Base-by-base conservation (phyloP, 1,139 yeast genomes). In the Keqinozyma sinolaborantium region DNA sequence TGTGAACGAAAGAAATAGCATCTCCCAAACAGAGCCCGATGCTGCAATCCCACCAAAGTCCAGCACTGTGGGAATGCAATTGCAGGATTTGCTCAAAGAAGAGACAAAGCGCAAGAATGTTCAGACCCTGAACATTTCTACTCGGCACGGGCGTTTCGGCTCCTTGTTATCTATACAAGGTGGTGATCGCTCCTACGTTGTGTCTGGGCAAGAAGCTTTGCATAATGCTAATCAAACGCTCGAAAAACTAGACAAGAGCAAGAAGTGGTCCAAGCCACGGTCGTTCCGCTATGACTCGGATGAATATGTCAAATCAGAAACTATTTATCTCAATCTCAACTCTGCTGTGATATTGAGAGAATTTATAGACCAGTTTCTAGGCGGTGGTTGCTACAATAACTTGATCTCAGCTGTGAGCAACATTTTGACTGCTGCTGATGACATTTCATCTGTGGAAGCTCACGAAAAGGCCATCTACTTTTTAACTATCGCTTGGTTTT, bases 141-240 rank as follows among this genome's bases (percentile, higher is more conserved):
- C 90, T 0, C 71, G 98, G 32, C 98, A 92, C 51, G 92, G 95
- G 3, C 70, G 95, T 26, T 92, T 92, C 61, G 98, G 98, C 1
- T 80, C 97, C 0, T 64, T 90, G 42, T 57, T 88, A 8, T 81
- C 95, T 2, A 68, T 88, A 19, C 77, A 80, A 38, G 72, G 77
- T 16, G 66, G 71, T 10, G 74, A 72, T 6, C 67, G 83, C 28
- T 60, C 85, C 16, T 77, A 86, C 11, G 77, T 87, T 0, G 57
- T 69, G 7, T 78, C 95, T 1, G 95, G 96, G 4, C 90, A 85
- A 42, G 78, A 77, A 40, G 86, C 82, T 2, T 51, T 83, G 7
- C 48, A 64, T 11, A 64, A 70, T 29, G 64, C 73, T 3, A 64
- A 64, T 19, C 40, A 47, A 14, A 64, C 86, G 0, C 58, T 86